Base-by-base conservation (phyloP, 208 protist genomes). In the Leishmania turanica region DNA sequence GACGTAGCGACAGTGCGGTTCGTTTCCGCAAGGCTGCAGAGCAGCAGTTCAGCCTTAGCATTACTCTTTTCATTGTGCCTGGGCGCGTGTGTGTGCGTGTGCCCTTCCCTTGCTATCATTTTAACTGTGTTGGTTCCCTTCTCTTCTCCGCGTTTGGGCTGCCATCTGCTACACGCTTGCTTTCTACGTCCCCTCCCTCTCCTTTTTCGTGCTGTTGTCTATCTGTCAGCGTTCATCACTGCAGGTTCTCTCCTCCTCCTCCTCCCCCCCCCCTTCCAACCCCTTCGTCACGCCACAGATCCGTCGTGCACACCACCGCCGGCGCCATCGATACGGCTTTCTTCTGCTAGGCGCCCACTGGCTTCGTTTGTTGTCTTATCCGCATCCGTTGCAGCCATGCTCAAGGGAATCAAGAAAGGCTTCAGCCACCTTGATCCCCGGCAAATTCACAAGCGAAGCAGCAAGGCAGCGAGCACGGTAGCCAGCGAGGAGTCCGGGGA, bases 371-470 rank as follows among this genome's bases (percentile, higher is more conserved):
- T 75, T 53, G 62, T 75, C 19, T 37, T 2, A n/a, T 13, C 40
- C 4, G n/a, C 40, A 34, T 13, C 8, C 31, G 7, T 19, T 45
- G 47, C 45, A 11, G 45, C 21, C 42, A 82, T 85, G 77, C 31
- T 85, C 56, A 82, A 81, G 53, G 79, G 75, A 15, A 68, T 85
- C 15, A 79, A 75, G 64, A 83, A 54, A 13, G 79, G 77, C 2
- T 17, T 85, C n/a, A 77, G 65, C 37, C 82, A 84, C 64, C 54
- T 86, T 31, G 82, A 87, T 77, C 83, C 74, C 1, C 82, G 84
- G 34, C 45, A 40, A 37, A 71, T 74, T 31, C 76, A 70, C 54
- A 51, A 75, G 70, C 60, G 56, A 53, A 80, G n/a, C 6, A 40
- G 71, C 71, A 60, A 76, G 11, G 60, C 19, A 76, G 31, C 3